Evolutionary conservation across 2,329 filamentous ascomycete species (phyloP), one percentile per base, ranked within the genome.

Genomic region (Cladorrhinum sp.): DNA sequence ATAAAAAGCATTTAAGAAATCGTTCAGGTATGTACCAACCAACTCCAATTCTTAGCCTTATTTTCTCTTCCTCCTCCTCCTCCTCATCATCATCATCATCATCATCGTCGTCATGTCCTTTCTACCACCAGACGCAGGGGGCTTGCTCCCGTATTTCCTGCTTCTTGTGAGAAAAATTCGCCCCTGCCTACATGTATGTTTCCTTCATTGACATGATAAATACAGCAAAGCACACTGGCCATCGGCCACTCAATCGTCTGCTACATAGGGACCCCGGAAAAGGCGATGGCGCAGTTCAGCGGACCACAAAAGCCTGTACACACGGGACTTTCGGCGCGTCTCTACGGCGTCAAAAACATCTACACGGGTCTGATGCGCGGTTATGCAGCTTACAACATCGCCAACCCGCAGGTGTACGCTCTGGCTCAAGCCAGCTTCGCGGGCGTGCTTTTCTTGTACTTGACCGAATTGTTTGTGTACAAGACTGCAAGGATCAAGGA

Each of bases 271-370:
- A 65, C 59, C 2, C 63, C 49, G 3, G 42, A 57, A 2, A 49
- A 59, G 7, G 36, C 71, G 2, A 58, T 72, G 20, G 59, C 46
- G 7, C 52, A 55, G n/a, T 74, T 75, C 65, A 69, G 66, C 21
- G 73, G 73, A 16, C 67, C 71, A 7, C 49, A 58, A 4, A 66
- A 68, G 2, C 71, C 72, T 21, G 64, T 66, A 7, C 65, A 67
- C 12, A 63, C 67, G 6, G 46, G 65, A 2, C 66, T 75, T n/a
- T 64, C 72, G 18, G 71, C 74, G 5, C 73, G 70, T 58, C 62
- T 72, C 3, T 76, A 76, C 62, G 73, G 70, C 14, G 58, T 72
- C 36, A 74, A 75, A 68, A 76, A 75, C 57, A 39, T 73, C 48
- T 75, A 75, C 65, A 72, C 73, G 7, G 69, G 64, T 16, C 51